Conservation (phyloP, 768 basidiomycete genomes). For the Suillus discolor region DNA sequence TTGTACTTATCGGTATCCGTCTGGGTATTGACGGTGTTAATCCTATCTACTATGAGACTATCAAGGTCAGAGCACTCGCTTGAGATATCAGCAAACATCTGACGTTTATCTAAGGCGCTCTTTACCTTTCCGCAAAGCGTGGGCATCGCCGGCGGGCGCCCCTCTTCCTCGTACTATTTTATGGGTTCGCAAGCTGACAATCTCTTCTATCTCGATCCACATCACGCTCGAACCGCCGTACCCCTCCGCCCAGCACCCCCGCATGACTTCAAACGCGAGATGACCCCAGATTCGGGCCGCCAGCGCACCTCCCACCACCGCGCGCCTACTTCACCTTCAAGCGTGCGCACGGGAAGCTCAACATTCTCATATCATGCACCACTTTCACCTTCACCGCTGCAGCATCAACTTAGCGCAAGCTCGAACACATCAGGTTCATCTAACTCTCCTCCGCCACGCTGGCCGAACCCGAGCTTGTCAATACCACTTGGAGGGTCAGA, state of each 20-base stretch:
- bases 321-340: constrained; percentile 52
- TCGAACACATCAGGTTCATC: constrained; percentile 33
- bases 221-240: constrained; percentile 76
- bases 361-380: constrained; percentile 61
- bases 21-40: constrained; percentile 93
- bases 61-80: constrained; percentile 53
- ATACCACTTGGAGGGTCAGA: constrained; percentile 29
- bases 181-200: constrained; percentile 90
- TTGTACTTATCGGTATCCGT: constrained; percentile 84
- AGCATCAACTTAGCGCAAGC: constrained; percentile 58
- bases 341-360: constrained; percentile 50
- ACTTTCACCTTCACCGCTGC: constrained; percentile 63
- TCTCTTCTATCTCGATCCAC: constrained; percentile 82
- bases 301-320: constrained; percentile 34
- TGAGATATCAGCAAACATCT: constrained; percentile 1
- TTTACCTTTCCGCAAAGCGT: constrained; percentile 96
- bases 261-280: constrained; percentile 31
- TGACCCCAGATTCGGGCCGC: constrained; percentile 29
- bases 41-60: constrained; percentile 88
- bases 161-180: constrained; percentile 98
- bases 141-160: constrained; percentile 95
- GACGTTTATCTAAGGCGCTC: constrained; percentile 53
- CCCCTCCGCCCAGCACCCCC: constrained; percentile 60
- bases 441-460: constrained; percentile 30
- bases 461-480: constrained; percentile 29